Evolutionary conservation across 257 asterid genomes (phyloP).

Genomic region (Anisodus acutangulus): DNA sequence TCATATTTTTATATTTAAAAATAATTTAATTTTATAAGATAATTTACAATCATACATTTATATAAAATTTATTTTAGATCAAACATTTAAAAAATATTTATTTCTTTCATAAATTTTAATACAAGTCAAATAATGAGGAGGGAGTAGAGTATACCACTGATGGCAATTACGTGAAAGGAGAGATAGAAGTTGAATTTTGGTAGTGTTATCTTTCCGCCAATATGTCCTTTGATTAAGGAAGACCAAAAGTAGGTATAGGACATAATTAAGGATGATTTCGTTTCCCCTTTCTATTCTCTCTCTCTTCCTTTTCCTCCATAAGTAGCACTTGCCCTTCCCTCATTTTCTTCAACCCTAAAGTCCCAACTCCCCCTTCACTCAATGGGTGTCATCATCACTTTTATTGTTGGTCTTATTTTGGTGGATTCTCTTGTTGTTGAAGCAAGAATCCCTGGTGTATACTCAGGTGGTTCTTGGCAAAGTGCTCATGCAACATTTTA

Average conservation of each 20-base stretch:
- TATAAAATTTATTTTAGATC: too few relatives aligned
- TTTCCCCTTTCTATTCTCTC: conserved; percentile 24
- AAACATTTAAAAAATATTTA: too few relatives aligned
- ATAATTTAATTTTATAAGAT: too few relatives aligned
- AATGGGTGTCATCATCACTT: conserved; percentile 38
- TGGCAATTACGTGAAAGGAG: conserved; percentile 25
- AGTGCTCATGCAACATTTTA: conserved; percentile 89
- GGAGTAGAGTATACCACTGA: too few relatives aligned
- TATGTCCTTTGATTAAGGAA: conserved; percentile 52
- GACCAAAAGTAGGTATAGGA: conserved; percentile 31
- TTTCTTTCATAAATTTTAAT: too few relatives aligned
- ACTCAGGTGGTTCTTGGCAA: conserved; percentile 69
- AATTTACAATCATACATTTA: too few relatives aligned
- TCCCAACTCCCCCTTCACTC: neutral
- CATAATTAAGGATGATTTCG: conserved; percentile 33
- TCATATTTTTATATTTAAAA: too few relatives aligned
- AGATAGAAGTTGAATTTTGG: neutral
- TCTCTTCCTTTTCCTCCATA: conserved; percentile 52
- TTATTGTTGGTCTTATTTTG: conserved; percentile 35
- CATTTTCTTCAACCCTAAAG: neutral
- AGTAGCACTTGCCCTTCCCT: conserved; percentile 42
- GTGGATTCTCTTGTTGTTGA: conserved; percentile 35
- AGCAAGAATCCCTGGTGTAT: conserved; percentile 65
- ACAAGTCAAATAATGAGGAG: too few relatives aligned
- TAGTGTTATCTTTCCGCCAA: conserved; percentile 43